Evolutionary conservation across 2,329 filamentous ascomycete species (phyloP), one percentile per base, ranked within the genome.

Genomic region (Colletotrichum melonis): DNA sequence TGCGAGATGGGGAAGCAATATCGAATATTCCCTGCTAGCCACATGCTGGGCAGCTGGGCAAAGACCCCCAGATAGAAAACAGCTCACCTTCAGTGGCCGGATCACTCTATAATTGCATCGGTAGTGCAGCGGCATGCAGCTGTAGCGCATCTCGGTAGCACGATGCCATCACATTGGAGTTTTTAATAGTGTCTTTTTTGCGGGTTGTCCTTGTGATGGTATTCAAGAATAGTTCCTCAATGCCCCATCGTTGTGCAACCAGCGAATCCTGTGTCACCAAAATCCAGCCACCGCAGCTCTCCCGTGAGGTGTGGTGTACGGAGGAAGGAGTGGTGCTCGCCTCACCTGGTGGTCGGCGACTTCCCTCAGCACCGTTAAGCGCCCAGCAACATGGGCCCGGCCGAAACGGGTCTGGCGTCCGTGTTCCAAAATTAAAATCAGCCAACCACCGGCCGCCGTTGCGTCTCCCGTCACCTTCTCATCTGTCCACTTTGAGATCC

Each of bases 371-470:
- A 59, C 69, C 63, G 55, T 72, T 69, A 74, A 74, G 73, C 73
- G 73, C 73, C 73, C 73, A 60, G 59, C 62, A 65, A 32, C 60
- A 69, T 68, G 59, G 64, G 28, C 56, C 60, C 62, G 62, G 35
- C 73, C 69, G 55, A 59, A 69, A 73, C 35, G 24, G 69, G 69
- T 38, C 59, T 74, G 62, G 73, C 64, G 69, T 57, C 69, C 60
- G 56, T 62, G 69, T 58, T 69, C 69, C 73, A 73, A 65, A 67
- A 66, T 72, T 63, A 57, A 52, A 55, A 28, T 38, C 57, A 46
- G 62, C 73, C 73, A 74, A 22, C 72, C 64, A 74, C 55, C 52
- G 24, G 28, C 49, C 52, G 30, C 32, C 46, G 3, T 63, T 64
- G 24, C 35, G 30, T 57, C 35, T 60, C 69, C 58, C 69, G 42